Conservation (phyloP, 2,329 filamentous ascomycete genomes). For the Ascochyta koolunga region DNA sequence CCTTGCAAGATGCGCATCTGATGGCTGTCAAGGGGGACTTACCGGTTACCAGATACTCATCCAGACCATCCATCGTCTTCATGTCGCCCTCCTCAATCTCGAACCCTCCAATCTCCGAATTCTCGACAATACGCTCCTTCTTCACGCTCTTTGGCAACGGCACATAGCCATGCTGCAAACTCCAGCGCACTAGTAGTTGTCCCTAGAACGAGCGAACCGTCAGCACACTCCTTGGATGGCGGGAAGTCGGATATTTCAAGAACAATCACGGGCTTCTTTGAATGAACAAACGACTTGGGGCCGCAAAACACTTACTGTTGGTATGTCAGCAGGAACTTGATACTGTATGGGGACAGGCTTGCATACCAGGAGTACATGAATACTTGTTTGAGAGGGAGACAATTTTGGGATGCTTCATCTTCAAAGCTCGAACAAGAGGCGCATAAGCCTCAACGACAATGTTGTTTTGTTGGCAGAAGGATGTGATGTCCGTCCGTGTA, state of each 20-base stretch:
- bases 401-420: constrained; percentile 72
- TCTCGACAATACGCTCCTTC: constrained; percentile 67
- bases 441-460: constrained; percentile 82
- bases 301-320: constrained; percentile 2
- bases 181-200: constrained; percentile 80
- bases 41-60: constrained; percentile 73
- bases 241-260: background rate
- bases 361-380: constrained; percentile 65
- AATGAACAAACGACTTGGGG: background rate
- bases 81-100: constrained; percentile 69
- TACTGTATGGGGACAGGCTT: background rate
- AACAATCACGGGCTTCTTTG: background rate
- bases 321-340: constrained; percentile 1
- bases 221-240: background rate
- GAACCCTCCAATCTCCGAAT: constrained; percentile 66
- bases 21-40: constrained; percentile 18
- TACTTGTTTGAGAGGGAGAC: constrained; percentile 70
- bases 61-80: constrained; percentile 65
- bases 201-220: constrained; percentile 1
- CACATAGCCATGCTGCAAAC: constrained; percentile 74
- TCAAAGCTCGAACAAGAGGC: constrained; percentile 72
- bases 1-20: background rate
- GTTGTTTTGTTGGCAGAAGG: constrained; percentile 67
- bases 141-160: constrained; percentile 75
- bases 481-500: constrained; percentile 69